These are phyloP conservation scores for Phytophthora nicotianae DNA, from an alignment of 352 stramenopile species.

Conservation along the genomic window DNA sequence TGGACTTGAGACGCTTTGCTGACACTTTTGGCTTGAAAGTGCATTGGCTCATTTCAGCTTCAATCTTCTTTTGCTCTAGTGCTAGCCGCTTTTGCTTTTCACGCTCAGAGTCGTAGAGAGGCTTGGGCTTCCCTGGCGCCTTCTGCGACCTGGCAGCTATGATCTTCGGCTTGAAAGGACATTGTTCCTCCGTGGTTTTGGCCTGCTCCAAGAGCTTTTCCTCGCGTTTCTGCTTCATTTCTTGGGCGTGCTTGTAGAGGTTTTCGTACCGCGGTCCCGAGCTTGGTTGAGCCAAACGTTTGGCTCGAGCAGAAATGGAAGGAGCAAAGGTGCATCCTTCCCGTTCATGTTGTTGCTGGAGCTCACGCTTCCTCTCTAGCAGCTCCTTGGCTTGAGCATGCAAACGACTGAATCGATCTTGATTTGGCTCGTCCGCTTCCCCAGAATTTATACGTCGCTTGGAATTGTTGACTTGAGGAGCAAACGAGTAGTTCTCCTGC, in stretches of 20 bases:
- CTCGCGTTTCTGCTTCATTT: conserved; percentile 72
- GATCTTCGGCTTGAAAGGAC: conserved; percentile 84
- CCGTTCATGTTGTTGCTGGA: conserved; percentile 58
- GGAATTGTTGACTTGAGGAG: conserved; percentile 58
- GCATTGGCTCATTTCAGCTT: conserved; percentile 64
- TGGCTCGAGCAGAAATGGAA: conserved; percentile 68
- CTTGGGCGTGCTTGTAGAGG: conserved; percentile 69
- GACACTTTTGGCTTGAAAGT: conserved; percentile 74
- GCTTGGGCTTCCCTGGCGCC: conserved; percentile 42
- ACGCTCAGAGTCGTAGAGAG: conserved; percentile 74
- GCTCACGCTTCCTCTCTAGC: conserved; percentile 55
- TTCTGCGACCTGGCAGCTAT: conserved; percentile 55
- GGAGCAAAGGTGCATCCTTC: conserved; percentile 70
- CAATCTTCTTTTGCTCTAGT: conserved; percentile 76
- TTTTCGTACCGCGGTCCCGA: conserved; percentile 70
- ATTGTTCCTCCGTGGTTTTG: conserved; percentile 62
- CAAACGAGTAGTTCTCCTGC: conserved; percentile 61
- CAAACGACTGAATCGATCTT: conserved; percentile 51
- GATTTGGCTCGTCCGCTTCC: conserved; percentile 33
- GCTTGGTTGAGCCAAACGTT: conserved; percentile 46
- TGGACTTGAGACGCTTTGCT: conserved; percentile 47
- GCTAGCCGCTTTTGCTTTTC: conserved; percentile 73
- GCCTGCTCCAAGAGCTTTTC: conserved; percentile 67
- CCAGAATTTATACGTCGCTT: conserved; percentile 50
- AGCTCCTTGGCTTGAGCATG: conserved; percentile 66